Percentiles rank a stretch among this genome's conserved stretches.
These are phyloP conservation scores for Paradendryphiella salina DNA, from an alignment of 2,329 filamentous ascomycete species.

Conservation along the genomic window DNA sequence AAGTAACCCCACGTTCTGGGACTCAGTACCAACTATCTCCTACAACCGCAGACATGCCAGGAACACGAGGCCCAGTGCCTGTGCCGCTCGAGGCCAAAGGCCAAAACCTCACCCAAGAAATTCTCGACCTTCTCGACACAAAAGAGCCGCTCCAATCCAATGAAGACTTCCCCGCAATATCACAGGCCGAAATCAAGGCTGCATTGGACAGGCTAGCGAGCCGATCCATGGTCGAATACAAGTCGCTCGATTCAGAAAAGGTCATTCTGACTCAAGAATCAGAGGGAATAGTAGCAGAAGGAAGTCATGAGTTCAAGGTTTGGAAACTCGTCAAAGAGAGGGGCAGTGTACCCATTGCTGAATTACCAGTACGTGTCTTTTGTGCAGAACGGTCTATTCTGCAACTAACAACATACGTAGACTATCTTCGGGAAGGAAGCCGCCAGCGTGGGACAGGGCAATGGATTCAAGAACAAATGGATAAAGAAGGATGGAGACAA, in stretches of 20 bases:
- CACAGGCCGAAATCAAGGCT: slow-evolving; percentile 68
- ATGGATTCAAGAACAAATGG: slow-evolving; percentile 81
- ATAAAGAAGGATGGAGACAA: slow-evolving; percentile 64
- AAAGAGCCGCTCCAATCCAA: slow-evolving; percentile 58
- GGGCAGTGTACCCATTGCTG: slow-evolving; percentile 53
- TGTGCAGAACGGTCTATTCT: neutral
- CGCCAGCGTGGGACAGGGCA: slow-evolving; percentile 86
- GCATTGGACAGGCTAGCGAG: slow-evolving; percentile 84
- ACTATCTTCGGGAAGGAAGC: slow-evolving; percentile 71
- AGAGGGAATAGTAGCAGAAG: slow-evolving; percentile 66
- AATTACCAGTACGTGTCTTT: slow-evolving; percentile 48
- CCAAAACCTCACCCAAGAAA: slow-evolving; percentile 70
- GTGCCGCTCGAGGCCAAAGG: slow-evolving; percentile 47
- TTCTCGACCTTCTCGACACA: slow-evolving; percentile 69
- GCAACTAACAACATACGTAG: slow-evolving; percentile 46
- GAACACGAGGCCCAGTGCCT: slow-evolving; percentile 54
- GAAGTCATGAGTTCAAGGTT: slow-evolving; percentile 57
- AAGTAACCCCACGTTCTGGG: slow-evolving; percentile 26
- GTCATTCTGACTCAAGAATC: slow-evolving; percentile 77
- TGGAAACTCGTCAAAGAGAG: slow-evolving; percentile 54
- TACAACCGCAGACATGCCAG: slow-evolving; percentile 46
- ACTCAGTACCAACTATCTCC: slow-evolving; percentile 13
- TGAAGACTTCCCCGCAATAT: slow-evolving; percentile 52
- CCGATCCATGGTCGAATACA: slow-evolving; percentile 83
- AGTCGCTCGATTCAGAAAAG: slow-evolving; percentile 79